phyloP scores from a whole-genome alignment of 768 basidiomycete genomes.

The Tremella fuciformis region DNA sequence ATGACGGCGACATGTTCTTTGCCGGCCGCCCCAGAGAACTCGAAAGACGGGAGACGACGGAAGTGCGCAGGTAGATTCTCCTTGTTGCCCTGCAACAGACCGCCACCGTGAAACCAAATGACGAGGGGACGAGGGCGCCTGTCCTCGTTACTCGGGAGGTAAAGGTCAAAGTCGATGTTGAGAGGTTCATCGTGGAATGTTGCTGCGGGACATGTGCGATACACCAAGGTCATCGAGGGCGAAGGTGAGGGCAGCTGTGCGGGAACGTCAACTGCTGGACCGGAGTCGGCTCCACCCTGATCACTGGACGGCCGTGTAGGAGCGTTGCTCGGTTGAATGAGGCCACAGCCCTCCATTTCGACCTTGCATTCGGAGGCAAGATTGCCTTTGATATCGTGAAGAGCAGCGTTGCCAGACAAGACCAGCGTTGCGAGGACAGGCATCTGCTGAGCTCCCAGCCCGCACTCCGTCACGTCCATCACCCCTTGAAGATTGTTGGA shows the following conservation, averaged over 20 bases:
- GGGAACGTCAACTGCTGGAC: not conserved
- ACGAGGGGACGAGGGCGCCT: conserved; percentile 30
- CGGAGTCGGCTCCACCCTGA: not conserved
- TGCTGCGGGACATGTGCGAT: conserved; percentile 36
- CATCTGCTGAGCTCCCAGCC: conserved; percentile 22
- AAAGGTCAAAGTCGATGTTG: conserved; percentile 43
- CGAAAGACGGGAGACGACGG: conserved; percentile 27
- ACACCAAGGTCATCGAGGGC: conserved; percentile 30
- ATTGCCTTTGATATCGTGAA: conserved; percentile 20
- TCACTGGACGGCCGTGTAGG: not conserved
- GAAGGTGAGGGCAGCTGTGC: conserved; percentile 17
- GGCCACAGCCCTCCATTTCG: conserved; percentile 29
- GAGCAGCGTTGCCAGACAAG: conserved; percentile 26
- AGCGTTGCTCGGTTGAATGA: not conserved
- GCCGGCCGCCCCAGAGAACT: conserved; percentile 2
- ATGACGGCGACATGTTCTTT: conserved; percentile 39
- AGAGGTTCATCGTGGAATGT: conserved; percentile 45
- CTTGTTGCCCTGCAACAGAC: conserved; percentile 48
- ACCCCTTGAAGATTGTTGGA: conserved; percentile 29
- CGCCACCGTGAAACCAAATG: conserved; percentile 50
- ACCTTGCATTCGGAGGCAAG: conserved; percentile 22
- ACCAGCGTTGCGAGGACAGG: conserved; percentile 25
- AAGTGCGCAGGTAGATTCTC: conserved; percentile 51
- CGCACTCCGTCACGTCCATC: conserved; percentile 21
- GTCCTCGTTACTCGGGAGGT: conserved; percentile 29